Base-by-base conservation (phyloP, 441 rosid genomes). In the Macaranga tanarius region DNA sequence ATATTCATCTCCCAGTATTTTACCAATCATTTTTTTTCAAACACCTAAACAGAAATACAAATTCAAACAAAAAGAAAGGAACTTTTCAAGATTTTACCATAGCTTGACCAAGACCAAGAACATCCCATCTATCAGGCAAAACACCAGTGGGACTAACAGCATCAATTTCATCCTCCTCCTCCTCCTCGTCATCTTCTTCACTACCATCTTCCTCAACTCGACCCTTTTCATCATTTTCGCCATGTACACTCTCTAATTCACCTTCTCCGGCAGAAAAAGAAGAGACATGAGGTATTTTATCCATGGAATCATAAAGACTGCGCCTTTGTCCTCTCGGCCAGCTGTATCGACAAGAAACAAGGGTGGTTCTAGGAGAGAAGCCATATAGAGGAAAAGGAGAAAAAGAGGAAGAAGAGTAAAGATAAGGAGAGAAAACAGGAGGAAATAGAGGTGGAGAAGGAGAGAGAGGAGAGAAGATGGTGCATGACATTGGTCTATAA, bases 91-190 rank as follows among this genome's bases (percentile, higher is more conserved):
- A 52, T 52, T 17, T 42, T 74, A 93, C 97, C 98, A 93, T 93
- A 82, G 98, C 97, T 84, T 93, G 98, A 70, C 98, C 97, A 65
- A 94, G 96, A 68, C 97, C 98, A 63, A 93, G 76, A 72, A 90
- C 96, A 85, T 94, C 95, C 96, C 93, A 92, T 84, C 88, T 85
- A 65, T 89, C 96, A 56, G 96, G 95, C 67, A 87, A 79, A 68
- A 74, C 74, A 76, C 82, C 73, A 65, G 79, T 55, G 9, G 88
- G 70, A 62, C 61, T 54, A 31, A 23, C 38, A 45, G 22, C 83
- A 7, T 42, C 78, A 40, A 77, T 42, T 2, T 76, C 79, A 0
- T 63, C 86, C 2, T 82, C 90, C 0, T 81, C 93, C 0, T 79
- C 91, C 1, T 79, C 89, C 3, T 84, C 94, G 7, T 81, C 88